Evolutionary conservation across 768 basidiomycete genomes (phyloP), one percentile per base, ranked within the genome.

Genomic region (Cubamyces lactineus): DNA sequence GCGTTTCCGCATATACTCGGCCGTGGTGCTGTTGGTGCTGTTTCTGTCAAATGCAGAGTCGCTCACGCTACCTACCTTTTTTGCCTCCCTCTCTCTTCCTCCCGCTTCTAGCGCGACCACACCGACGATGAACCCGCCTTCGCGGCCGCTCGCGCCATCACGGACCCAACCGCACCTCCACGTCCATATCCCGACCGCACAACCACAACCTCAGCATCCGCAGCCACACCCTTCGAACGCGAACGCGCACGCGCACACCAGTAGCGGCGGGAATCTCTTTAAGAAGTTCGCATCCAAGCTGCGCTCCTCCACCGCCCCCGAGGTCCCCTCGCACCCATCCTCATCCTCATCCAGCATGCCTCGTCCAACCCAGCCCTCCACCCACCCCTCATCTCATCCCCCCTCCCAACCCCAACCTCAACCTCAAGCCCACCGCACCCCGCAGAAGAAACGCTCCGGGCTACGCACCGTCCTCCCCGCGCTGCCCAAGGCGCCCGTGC

Each of bases 231-330:
- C 3, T 30, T 8, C 28, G 28, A n/a, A n/a, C n/a, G n/a, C n/a
- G n/a, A n/a, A n/a, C n/a, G 28, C 28, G 28, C 3, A 30, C 8
- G 8, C 28, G 28, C 3, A 3, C 8, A 3, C 28, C 3, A 30
- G 28, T 30, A 30, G 28, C 28, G 28, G 28, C 28, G 28, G 4
- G 28, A 57, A 43, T 61, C 16, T 67, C 39, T 58, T 67, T 51
- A 46, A 53, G 45, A 61, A 63, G 7, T 53, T 67, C 48, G 60
- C 66, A 1, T 57, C 38, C 53, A 67, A 62, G 42, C 43, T 67
- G 6, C 66, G 61, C 21, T 42, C 57, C 19, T 49, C 62, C 11
- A 61, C 34, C 45, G 46, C 59, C 1, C 59, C 53, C 23, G 19
- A 39, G 26, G 53, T 39, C 21, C 15, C 59, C 45, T 23, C 48